Conservation (phyloP, 2,329 filamentous ascomycete species). For the Stemphylium beticola region DNA sequence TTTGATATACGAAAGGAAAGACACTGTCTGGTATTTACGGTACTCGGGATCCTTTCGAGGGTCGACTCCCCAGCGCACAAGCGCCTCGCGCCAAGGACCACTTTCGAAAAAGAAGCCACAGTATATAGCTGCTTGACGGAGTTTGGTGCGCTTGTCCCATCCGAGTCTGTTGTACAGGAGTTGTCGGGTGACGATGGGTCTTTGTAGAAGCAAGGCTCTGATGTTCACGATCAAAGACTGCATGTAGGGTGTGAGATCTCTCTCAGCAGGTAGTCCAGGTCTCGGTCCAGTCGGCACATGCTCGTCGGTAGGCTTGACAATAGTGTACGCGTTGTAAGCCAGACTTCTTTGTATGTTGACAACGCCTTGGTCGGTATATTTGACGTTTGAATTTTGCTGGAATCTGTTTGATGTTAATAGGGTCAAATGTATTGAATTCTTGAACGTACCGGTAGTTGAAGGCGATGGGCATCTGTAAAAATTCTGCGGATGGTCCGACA, state of each 20-base stretch:
- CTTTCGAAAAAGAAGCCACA: slow-evolving; percentile 91
- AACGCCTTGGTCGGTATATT: slow-evolving; percentile 56
- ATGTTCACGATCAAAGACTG: slow-evolving; percentile 70
- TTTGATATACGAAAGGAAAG: slow-evolving; percentile 44
- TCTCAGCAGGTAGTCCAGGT: slow-evolving; percentile 60
- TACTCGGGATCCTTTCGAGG: slow-evolving; percentile 78
- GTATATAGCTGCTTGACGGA: slow-evolving; percentile 81
- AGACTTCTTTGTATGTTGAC: slow-evolving; percentile 39
- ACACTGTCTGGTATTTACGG: slow-evolving; percentile 83
- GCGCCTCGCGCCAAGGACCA: slow-evolving; percentile 88
- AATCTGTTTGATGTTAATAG: slow-evolving; percentile 60
- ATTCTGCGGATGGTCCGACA: slow-evolving; percentile 79
- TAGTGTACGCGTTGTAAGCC: slow-evolving; percentile 51
- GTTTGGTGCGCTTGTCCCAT: slow-evolving; percentile 57
- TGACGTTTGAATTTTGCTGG: slow-evolving; percentile 82
- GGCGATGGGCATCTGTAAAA: slow-evolving; percentile 74
- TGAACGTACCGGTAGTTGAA: slow-evolving; percentile 64
- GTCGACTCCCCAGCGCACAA: slow-evolving; percentile 85
- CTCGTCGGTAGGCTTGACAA: slow-evolving; percentile 66
- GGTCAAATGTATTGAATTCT: too few relatives aligned
- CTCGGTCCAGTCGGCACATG: slow-evolving; percentile 67
- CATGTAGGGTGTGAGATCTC: slow-evolving; percentile 62
- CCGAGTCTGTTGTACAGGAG: slow-evolving; percentile 76
- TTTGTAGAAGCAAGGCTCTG: slow-evolving; percentile 68
- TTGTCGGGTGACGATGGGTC: slow-evolving; percentile 87